Conservation (phyloP, 148 eudicot species). For the Nyssa sinensis region DNA sequence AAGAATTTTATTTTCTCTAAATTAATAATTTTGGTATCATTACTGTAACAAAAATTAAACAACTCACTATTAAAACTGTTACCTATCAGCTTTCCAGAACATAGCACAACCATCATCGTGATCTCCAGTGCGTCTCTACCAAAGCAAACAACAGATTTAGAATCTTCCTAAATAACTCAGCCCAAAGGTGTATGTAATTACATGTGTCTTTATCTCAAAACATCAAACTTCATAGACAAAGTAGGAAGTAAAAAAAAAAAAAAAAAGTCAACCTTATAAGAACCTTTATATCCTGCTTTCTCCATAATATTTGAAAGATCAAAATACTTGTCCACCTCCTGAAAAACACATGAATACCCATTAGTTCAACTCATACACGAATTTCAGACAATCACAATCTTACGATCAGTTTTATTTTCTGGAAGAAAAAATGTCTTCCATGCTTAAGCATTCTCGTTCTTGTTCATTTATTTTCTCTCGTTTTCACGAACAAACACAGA, state of each 20-base stretch:
- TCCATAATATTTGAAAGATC: slow-evolving; percentile 24
- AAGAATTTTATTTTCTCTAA: not conserved
- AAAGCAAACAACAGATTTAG: not conserved
- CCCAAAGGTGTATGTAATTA: not conserved
- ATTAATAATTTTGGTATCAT: not conserved
- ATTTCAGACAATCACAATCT: not conserved
- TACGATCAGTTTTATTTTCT: no score
- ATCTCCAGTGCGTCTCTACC: slow-evolving; percentile 34
- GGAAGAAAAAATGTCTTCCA: not conserved
- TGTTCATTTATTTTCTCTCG: not conserved
- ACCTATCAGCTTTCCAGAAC: slow-evolving; percentile 42
- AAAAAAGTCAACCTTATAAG: slow-evolving; percentile 28
- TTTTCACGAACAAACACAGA: not conserved
- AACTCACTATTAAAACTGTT: not conserved
- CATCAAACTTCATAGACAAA: not conserved
- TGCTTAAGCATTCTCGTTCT: not conserved
- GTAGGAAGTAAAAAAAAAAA: not conserved
- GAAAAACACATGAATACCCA: slow-evolving; percentile 7
- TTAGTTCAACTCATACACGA: not conserved
- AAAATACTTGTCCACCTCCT: slow-evolving; percentile 43
- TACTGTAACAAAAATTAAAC: not conserved
- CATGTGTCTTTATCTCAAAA: not conserved
- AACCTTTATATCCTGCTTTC: slow-evolving; percentile 33
- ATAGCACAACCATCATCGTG: slow-evolving; percentile 39
- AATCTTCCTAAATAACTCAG: not conserved